Evolutionary conservation across 352 stramenopile genomes (phyloP), one percentile per base, ranked within the genome.

Genomic region (Pythium coloratum): DNA sequence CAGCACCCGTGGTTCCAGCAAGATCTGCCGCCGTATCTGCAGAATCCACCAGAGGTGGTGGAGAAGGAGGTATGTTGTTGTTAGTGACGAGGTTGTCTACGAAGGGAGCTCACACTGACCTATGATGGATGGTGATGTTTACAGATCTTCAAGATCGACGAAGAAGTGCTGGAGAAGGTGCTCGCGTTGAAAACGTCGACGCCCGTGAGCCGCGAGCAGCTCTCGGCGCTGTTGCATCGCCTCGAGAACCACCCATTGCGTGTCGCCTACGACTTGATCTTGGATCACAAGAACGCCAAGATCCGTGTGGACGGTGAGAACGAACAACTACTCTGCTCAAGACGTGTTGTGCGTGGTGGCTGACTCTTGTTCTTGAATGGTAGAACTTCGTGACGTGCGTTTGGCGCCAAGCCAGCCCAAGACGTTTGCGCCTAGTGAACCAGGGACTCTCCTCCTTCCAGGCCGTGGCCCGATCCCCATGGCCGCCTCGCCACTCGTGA

Each of bases 1-100:
- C 83, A 98, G 63, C 97, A 99, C 70, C 94, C 97, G 4, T 99
- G 97, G 97, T 99, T 99, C 75, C 91, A 98, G 78, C 96, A 98
- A 66, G 98, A 99, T 63, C 79, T 99, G 8, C 98, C 98, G 32
- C 94, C 94, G 2, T 99, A 99, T 75, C 78, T 99, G 14, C 86
- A 98, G 55, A 92, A 98, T 67, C 91, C 96, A 42, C 95, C 96
- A 6, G 94, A 99, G 66, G 81, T 98, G n/a, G 97, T 99, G 44
- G 95, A 99, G 75, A 95, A 98, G 85, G 78, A 97, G 97, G 84
- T 94, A 80, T 24, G 73, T n/a, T 24, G 20, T 24, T 24, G 20
- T 24, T 24, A 24, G 20, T 24, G 20, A 24, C 20, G 20, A 24
- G 20, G 0, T 24, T 24, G 20, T 24, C 20, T 24, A 24, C 20